Conservation (phyloP, 306 rosid genomes). For the Inga laurina region DNA sequence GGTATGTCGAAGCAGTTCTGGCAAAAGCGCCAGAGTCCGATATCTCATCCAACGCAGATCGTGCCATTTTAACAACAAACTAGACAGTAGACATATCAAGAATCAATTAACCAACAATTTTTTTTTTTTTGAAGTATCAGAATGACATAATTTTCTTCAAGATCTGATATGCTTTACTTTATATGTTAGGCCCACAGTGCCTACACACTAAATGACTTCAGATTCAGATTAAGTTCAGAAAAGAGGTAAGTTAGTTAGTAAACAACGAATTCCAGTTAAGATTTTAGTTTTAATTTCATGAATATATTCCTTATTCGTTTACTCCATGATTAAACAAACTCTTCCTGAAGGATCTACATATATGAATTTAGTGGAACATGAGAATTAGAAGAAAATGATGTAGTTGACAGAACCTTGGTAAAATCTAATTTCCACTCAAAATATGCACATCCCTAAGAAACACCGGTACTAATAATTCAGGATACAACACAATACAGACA, state of each 20-base stretch:
- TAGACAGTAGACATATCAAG: conserved; percentile 41
- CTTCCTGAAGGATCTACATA: neutral
- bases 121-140: neutral
- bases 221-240: neutral
- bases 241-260: conserved; percentile 15
- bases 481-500: neutral
- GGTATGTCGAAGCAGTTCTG: conserved; percentile 81
- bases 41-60: conserved; percentile 72
- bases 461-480: neutral
- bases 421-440: neutral
- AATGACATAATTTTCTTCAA: conserved; percentile 7
- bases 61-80: conserved; percentile 60
- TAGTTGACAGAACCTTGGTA: neutral
- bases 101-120: conserved; percentile 17
- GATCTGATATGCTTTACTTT: neutral
- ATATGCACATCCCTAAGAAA: neutral
- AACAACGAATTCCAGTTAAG: neutral
- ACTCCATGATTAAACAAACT: neutral
- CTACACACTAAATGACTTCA: conserved; percentile 7
- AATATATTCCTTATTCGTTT: neutral
- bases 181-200: neutral
- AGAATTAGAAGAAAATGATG: neutral
- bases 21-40: conserved; percentile 79
- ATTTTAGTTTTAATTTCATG: neutral
- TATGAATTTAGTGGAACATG: neutral